Evolutionary conservation across 768 basidiomycete species (phyloP).

Genomic region (Candolleomyces aberdarensis): DNA sequence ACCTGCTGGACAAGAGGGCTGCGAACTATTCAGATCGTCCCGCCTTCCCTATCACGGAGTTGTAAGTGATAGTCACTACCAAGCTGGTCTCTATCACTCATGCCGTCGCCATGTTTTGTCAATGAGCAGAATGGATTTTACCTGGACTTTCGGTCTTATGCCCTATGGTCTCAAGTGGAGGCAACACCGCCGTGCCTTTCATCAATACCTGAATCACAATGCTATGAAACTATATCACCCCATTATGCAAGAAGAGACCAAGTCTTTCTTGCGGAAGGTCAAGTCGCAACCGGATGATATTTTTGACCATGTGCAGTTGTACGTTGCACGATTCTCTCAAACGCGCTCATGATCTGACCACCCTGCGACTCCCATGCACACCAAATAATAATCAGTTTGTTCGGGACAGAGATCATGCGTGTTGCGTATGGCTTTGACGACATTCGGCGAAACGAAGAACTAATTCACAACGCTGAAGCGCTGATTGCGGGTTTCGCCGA

Average conservation of each 20-base stretch:
- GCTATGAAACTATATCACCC: slow-evolving; percentile 3
- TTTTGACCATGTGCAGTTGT: slow-evolving; percentile 7
- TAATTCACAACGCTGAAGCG: slow-evolving; percentile 1
- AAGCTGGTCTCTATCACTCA: background rate
- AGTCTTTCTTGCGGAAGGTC: slow-evolving; percentile 7
- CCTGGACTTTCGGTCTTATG: slow-evolving; percentile 7
- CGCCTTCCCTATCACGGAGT: background rate
- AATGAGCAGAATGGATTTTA: slow-evolving; percentile 7
- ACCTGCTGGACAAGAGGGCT: slow-evolving; percentile 26
- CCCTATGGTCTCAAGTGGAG: slow-evolving; percentile 11
- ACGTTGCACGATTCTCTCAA: too few relatives aligned
- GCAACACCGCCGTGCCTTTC: slow-evolving; percentile 12
- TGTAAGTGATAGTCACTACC: background rate
- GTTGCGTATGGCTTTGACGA: slow-evolving; percentile 5
- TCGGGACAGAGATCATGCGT: background rate
- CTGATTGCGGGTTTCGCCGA: background rate
- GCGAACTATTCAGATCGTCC: slow-evolving; percentile 23
- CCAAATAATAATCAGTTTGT: background rate
- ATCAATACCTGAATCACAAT: slow-evolving; percentile 10
- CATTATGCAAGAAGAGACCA: slow-evolving; percentile 2
- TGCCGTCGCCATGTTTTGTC: background rate
- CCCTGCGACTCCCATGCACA: too few relatives aligned
- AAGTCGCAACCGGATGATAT: slow-evolving; percentile 4
- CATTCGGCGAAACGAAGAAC: background rate
- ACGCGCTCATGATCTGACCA: too few relatives aligned